A percentile compares a stretch with the other conserved stretches of the same genome.
These are phyloP conservation scores for Microsporum canis DNA, from an alignment of 2,329 filamentous ascomycete genomes.

Conservation along the genomic window DNA sequence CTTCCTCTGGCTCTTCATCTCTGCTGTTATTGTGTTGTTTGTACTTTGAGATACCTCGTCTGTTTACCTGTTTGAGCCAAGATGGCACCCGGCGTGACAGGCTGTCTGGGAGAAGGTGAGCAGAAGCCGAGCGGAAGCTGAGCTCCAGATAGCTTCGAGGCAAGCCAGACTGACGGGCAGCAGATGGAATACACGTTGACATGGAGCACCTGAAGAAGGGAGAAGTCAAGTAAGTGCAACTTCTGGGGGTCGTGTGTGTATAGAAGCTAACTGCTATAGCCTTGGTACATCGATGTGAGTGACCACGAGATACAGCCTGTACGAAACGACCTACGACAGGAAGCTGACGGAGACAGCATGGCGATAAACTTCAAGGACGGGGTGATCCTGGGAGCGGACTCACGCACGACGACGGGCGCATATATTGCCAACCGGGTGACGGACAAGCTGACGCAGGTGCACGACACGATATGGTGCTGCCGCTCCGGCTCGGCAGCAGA, in stretches of 20 bases:
- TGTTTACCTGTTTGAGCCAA: conserved; percentile 4
- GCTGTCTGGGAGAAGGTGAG: conserved; percentile 15
- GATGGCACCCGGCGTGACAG: conserved; percentile 13
- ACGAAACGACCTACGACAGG: neutral
- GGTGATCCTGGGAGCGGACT: conserved; percentile 93
- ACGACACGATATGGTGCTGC: conserved; percentile 99
- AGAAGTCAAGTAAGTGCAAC: conserved; percentile 77
- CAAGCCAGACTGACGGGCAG: conserved; percentile 13
- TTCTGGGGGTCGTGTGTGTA: neutral
- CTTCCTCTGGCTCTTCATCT: neutral
- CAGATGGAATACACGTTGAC: conserved; percentile 98
- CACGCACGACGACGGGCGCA: conserved; percentile 88
- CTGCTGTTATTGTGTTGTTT: neutral
- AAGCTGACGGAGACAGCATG: conserved; percentile 56
- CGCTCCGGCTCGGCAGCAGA: conserved; percentile 94
- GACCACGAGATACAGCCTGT: neutral
- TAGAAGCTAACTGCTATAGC: conserved; percentile 37
- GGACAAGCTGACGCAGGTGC: conserved; percentile 96
- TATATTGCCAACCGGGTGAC: conserved; percentile 99
- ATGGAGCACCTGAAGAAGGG: conserved; percentile 99
- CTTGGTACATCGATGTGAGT: conserved; percentile 93
- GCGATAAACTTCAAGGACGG: conserved; percentile 98
- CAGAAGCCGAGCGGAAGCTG: neutral
- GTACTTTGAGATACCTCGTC: neutral
- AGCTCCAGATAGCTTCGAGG: conserved; percentile 5